A percentile compares a stretch with the other conserved stretches of the same genome.
Evolutionary conservation across 345 rosid genomes (phyloP).

Genomic region (Populus deltoides): DNA sequence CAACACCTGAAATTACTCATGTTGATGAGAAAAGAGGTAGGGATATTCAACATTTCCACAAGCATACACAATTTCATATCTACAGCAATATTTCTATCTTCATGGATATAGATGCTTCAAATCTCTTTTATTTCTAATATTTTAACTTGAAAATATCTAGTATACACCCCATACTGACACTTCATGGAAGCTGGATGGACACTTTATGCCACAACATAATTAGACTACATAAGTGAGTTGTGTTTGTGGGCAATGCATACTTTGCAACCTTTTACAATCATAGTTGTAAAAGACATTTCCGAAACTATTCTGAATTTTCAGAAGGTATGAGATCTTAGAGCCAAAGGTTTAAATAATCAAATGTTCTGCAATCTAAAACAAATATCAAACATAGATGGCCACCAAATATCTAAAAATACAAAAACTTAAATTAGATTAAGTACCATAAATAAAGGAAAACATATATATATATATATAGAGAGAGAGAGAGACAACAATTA

Average conservation of each 20-base stretch:
- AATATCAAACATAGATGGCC: not conserved
- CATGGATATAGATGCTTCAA: not conserved
- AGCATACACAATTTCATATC: not conserved
- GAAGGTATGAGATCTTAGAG: not conserved
- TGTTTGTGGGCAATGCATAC: not conserved
- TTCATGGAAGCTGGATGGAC: not conserved
- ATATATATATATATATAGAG: not conserved
- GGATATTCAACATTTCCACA: not conserved
- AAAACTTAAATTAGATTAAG: not conserved
- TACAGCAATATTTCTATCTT: too few species aligned
- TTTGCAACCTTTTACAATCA: not conserved
- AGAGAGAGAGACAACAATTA: not conserved
- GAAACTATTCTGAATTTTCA: not conserved
- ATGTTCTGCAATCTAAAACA: not conserved
- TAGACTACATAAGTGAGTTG: too few species aligned
- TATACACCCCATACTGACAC: not conserved
- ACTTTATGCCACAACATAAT: not conserved
- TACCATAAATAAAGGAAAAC: too few species aligned
- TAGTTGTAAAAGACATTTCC: too few species aligned
- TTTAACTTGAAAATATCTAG: not conserved
- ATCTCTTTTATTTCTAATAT: not conserved
- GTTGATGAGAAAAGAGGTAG: not conserved
- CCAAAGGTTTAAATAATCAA: not conserved
- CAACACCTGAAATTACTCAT: not conserved
- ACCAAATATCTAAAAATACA: not conserved